Evolutionary conservation across 1,284 basidiomycete species (phyloP), one percentile per base, ranked within the genome.

Genomic region (Uromyces viciae-fabae): DNA sequence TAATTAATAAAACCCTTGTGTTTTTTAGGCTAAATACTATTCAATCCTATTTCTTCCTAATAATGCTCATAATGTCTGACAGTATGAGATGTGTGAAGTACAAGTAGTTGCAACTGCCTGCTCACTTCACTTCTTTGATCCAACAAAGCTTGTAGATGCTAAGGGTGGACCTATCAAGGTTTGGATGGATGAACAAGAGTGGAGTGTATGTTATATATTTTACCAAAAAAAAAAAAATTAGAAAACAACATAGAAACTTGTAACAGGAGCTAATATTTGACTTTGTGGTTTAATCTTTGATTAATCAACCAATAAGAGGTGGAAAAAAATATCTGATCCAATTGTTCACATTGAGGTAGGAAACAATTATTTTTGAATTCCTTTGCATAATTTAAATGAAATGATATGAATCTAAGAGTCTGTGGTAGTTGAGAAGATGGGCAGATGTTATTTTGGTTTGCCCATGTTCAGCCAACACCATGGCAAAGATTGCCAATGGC

Each of bases 181-280:
- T 7, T 99, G 96, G 96, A 90, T 88, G 0, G 94, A 98, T 86
- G 89, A 89, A 54, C 94, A 98, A 83, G 96, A 99, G 87, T 98
- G 96, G 95, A 88, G 87, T 78, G 91, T 91, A 87, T 83, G 90
- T 82, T 81, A 84, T 75, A 28, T 49, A 22, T 62, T n/a, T 74
- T 46, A 40, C 33, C n/a, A 36, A 9, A 66, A 17, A 14, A 38
- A 40, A 3, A 66, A 9, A 66, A 31, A 5, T 2, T 42, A 38
- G 14, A 25, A 28, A 64, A 38, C 33, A n/a, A 64, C 28, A 31
- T 36, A 2, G n/a, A 3, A 38, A 36, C 17, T 66, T 42, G n/a
- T n/a, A n/a, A n/a, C n/a, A n/a, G 22, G 19, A 3, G 49, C 38
- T 33, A 14, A 25, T 38, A 42, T 43, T 60, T 56, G 71, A 1